Evolutionary conservation across 768 basidiomycete species (phyloP).

Genomic region (Crepidotus variabilis): DNA sequence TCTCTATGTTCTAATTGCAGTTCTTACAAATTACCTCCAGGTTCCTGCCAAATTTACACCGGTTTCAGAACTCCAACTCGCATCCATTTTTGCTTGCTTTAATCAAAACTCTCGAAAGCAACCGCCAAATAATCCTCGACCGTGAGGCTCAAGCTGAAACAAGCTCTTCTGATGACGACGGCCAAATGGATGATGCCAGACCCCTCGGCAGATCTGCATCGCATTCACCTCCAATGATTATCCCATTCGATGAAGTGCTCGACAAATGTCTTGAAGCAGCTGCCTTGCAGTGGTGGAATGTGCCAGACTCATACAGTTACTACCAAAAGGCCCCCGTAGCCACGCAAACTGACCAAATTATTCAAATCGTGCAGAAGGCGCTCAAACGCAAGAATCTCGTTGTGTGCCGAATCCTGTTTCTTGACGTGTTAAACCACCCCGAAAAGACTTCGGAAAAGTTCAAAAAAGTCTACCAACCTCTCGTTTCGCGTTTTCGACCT

Average conservation of each 20-base stretch:
- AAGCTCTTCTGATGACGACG: not conserved
- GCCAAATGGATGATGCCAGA: too few relatives aligned
- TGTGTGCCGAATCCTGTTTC: slow-evolving; percentile 20
- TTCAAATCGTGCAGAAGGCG: slow-evolving; percentile 22
- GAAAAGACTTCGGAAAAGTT: slow-evolving; percentile 15
- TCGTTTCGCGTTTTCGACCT: slow-evolving; percentile 20
- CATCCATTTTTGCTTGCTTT: slow-evolving; percentile 23
- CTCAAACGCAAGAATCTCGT: slow-evolving; percentile 15
- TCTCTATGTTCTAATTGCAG: not conserved
- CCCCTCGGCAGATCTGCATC: too few relatives aligned
- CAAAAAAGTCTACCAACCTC: slow-evolving; percentile 21
- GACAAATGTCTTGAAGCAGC: not conserved
- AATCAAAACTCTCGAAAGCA: slow-evolving; percentile 16
- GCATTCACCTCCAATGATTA: not conserved
- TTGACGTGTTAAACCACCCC: slow-evolving; percentile 15
- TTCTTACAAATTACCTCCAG: slow-evolving; percentile 7
- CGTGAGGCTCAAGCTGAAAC: not conserved
- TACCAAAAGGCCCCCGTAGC: too few relatives aligned
- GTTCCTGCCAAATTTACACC: slow-evolving; percentile 19
- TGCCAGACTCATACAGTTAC: too few relatives aligned
- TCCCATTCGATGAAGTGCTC: not conserved
- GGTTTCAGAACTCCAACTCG: slow-evolving; percentile 8
- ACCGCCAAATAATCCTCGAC: slow-evolving; percentile 10
- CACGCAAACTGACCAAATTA: slow-evolving; percentile 19
- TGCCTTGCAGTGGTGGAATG: not conserved